Conservation (phyloP, 495 filamentous ascomycete genomes). For the Talaromyces trachyspermus region DNA sequence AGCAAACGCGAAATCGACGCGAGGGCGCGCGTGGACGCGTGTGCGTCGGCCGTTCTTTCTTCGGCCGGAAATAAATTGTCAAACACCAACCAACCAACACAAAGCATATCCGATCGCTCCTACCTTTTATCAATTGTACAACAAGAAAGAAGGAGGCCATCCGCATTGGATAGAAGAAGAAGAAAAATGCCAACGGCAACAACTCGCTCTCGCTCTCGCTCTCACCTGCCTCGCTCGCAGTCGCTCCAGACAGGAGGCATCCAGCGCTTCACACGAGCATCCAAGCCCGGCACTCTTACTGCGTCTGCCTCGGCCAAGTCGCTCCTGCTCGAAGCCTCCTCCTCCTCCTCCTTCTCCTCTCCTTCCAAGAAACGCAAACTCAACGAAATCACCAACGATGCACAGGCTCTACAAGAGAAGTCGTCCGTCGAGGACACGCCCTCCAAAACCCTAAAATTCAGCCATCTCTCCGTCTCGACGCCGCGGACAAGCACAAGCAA, state of each 20-base stretch:
- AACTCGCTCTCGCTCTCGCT: not conserved
- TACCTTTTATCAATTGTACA: too few species aligned
- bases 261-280: conserved; percentile 35
- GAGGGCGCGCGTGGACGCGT: conserved; percentile 5
- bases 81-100: conserved; percentile 2
- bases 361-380: conserved; percentile 44
- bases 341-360: conserved; percentile 20
- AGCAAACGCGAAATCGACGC: conserved; percentile 6
- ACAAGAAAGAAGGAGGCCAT: too few species aligned
- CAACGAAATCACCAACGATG: conserved; percentile 23
- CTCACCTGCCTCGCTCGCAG: conserved; percentile 23
- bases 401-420: not conserved
- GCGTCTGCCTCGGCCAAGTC: too few species aligned
- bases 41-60: too few species aligned
- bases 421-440: conserved; percentile 17
- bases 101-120: conserved; percentile 19
- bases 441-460: conserved; percentile 36
- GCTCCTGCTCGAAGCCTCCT: conserved; percentile 7
- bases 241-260: conserved; percentile 18
- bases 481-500: conserved; percentile 24
- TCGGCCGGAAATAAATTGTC: not conserved
- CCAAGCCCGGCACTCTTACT: conserved; percentile 35
- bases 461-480: conserved; percentile 29
- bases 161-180: too few species aligned
- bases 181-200: too few species aligned